These are phyloP conservation scores for Angophora floribunda DNA, from an alignment of 345 rosid genomes.

Conservation along the genomic window DNA sequence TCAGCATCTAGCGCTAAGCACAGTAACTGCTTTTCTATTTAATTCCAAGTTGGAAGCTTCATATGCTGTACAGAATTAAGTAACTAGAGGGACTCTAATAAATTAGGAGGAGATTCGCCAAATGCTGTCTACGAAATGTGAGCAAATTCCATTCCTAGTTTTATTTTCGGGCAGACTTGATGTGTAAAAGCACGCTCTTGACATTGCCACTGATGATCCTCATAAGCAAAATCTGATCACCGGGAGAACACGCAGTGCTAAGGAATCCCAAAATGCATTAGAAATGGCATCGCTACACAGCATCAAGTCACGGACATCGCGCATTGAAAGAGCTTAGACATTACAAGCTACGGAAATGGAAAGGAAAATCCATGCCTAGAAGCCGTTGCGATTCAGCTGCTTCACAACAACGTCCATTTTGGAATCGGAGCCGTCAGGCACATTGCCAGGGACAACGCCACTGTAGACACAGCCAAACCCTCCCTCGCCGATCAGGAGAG, in stretches of 20 bases:
- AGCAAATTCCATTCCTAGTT: neutral
- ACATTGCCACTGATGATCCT: neutral
- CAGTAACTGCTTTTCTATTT: neutral
- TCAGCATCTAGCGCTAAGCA: neutral
- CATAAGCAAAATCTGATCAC: neutral
- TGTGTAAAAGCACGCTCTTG: neutral
- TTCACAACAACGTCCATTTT: constrained; percentile 72
- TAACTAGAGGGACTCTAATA: neutral
- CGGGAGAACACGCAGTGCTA: neutral
- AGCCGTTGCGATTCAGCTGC: constrained; percentile 89
- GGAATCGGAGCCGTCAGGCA: constrained; percentile 16
- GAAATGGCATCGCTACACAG: neutral
- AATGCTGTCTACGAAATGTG: neutral
- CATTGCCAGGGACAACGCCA: constrained; percentile 42
- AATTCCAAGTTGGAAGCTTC: neutral
- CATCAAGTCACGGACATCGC: neutral
- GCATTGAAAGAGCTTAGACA: neutral
- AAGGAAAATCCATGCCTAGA: constrained; percentile 66
- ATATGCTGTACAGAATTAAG: neutral
- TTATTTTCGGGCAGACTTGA: neutral
- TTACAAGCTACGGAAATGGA: neutral
- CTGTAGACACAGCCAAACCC: constrained; percentile 90
- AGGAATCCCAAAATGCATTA: neutral
- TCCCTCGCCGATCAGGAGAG: constrained; percentile 82
- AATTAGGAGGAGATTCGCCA: neutral